phyloP scores from a whole-genome alignment of 2,329 filamentous ascomycete genomes.

The Botryosphaeria dothidea region DNA sequence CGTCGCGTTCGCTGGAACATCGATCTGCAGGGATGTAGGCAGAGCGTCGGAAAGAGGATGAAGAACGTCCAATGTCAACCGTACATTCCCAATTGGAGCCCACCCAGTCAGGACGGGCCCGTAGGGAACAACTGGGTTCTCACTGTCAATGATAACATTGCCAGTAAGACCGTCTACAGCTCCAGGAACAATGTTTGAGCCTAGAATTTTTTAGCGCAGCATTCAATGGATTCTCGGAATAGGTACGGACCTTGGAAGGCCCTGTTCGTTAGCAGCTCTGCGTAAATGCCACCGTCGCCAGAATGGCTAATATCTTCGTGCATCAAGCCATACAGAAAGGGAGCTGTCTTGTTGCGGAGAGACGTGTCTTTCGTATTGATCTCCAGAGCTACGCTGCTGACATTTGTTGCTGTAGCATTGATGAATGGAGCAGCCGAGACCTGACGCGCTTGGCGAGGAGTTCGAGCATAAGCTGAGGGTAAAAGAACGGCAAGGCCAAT shows the following conservation, averaged over 20 bases:
- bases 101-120: conserved; percentile 28
- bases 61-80: conserved; percentile 40
- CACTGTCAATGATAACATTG: conserved; percentile 26
- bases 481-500: conserved; percentile 13
- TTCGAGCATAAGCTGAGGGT: conserved; percentile 1
- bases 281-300: conserved; percentile 73
- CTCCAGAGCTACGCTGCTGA: conserved; percentile 9
- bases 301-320: conserved; percentile 64
- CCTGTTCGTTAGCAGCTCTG: conserved; percentile 68
- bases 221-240: neutral
- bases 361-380: conserved; percentile 18
- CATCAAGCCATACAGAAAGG: conserved; percentile 21
- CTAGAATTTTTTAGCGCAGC: neutral
- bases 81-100: conserved; percentile 35
- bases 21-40: conserved; percentile 45
- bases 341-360: conserved; percentile 16
- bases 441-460: neutral
- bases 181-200: conserved; percentile 26
- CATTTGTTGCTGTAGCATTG: conserved; percentile 15
- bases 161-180: conserved; percentile 25
- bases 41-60: conserved; percentile 48
- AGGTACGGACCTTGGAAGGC: conserved; percentile 60
- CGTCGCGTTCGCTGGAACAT: conserved; percentile 36
- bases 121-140: conserved; percentile 33
- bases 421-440: neutral